Evolutionary conservation across 495 filamentous ascomycete genomes (phyloP), one percentile per base, ranked within the genome.

Genomic region (Viridothelium virens): DNA sequence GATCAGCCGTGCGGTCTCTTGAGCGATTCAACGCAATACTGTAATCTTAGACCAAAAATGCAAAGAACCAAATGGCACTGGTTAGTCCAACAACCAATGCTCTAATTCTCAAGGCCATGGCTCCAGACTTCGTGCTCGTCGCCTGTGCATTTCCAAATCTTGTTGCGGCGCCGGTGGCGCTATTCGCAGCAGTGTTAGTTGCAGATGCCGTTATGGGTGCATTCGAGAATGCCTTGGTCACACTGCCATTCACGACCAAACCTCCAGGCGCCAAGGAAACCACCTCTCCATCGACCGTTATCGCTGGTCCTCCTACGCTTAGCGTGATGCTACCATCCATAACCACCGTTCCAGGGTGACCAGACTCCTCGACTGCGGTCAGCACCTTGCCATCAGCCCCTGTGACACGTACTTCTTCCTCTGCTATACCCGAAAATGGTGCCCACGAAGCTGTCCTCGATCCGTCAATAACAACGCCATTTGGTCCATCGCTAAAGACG

Each of bases 241-340:
- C 31, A 34, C 53, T 59, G 10, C 53, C 53, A 36, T 59, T 59
- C 25, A 59, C 53, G 18, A 59, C 53, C 31, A 59, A 59, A 36
- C 25, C 53, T 6, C 53, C 53, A 59, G 53, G 7, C 5, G 25
- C 53, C 11, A 59, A 14, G 14, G 53, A 59, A 2, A 59, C 6
- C 1, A 59, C 53, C 36, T 59, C 53, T 59, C 53, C 53, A 31
- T 59, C 53, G 14, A 59, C 53, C 3, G 53, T 59, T 1, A 4
- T 4, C 10, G 33, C 53, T 59, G 53, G 53, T 36, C 53, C 53
- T 33, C 53, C 53, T 9, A 59, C 31, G 18, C 53, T 59, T 31
- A 59, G 36, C 5, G 53, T 59, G 53, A 59, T 59, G 53, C 25
- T 59, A 0, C 53, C 31, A 36, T 59, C 53, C 0, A 59, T 31